Conservation (phyloP, 192 early-diverging fungal genomes). For the Coemansia sp. region DNA sequence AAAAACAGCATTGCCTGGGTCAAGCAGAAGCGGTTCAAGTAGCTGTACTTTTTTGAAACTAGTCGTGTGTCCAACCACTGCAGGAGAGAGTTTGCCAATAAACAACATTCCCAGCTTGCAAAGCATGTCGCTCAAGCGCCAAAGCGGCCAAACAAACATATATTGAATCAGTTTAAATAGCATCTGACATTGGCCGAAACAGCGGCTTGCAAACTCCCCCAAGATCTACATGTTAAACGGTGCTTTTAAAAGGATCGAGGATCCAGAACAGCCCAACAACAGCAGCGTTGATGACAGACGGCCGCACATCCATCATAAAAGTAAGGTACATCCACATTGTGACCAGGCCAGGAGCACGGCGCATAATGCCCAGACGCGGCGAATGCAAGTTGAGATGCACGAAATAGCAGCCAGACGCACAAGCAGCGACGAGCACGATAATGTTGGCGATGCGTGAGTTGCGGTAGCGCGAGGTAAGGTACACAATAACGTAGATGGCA, state of each 20-base stretch:
- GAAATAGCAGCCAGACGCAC: slow-evolving; percentile 63
- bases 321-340: slow-evolving; percentile 68
- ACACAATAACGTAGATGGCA: slow-evolving; percentile 63
- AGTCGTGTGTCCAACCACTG: too few species aligned
- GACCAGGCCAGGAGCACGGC: slow-evolving; percentile 69
- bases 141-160: too few species aligned
- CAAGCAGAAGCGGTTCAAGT: slow-evolving; percentile 33
- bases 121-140: too few species aligned
- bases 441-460: slow-evolving; percentile 47
- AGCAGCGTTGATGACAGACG: slow-evolving; percentile 32
- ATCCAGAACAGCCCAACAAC: slow-evolving; percentile 42
- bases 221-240: slow-evolving; percentile 10
- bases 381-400: slow-evolving; percentile 65
- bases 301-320: slow-evolving; percentile 46
- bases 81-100: too few species aligned
- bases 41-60: background rate
- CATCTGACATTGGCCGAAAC: too few species aligned
- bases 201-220: too few species aligned
- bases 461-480: slow-evolving; percentile 63
- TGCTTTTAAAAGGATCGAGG: slow-evolving; percentile 34
- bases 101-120: too few species aligned
- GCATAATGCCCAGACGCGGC: slow-evolving; percentile 72
- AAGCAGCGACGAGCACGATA: slow-evolving; percentile 56
- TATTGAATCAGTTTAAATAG: too few species aligned
- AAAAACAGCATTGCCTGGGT: slow-evolving; percentile 29